Conservation (phyloP, 345 rosid species). For the Lenwebbia sp. region DNA sequence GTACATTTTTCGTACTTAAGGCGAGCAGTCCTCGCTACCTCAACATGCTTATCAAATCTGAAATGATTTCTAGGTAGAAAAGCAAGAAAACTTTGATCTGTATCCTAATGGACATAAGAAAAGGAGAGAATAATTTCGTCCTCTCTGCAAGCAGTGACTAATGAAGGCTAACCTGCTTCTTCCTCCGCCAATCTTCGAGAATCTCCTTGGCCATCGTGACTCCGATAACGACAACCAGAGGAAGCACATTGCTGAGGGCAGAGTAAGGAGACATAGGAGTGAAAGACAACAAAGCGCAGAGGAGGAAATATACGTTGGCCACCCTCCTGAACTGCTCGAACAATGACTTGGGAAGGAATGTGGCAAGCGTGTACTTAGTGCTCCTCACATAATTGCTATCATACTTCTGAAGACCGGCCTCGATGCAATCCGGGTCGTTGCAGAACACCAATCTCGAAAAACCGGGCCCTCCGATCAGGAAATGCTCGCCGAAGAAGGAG, state of each 20-base stretch:
- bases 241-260: conserved; percentile 67
- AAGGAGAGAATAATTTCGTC: background rate
- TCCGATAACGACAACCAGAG: conserved; percentile 69
- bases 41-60: background rate
- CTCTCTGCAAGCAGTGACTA: background rate
- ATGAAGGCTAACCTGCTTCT: conserved; percentile 45
- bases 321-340: conserved; percentile 96
- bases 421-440: conserved; percentile 64
- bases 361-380: conserved; percentile 67
- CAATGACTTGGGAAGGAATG: conserved; percentile 75
- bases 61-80: background rate
- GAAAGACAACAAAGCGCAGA: conserved; percentile 68
- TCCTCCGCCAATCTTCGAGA: conserved; percentile 81
- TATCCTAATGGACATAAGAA: background rate
- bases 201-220: conserved; percentile 87
- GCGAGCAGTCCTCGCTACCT: background rate
- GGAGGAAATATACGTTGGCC: conserved; percentile 80
- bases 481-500: conserved; percentile 14
- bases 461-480: conserved; percentile 83
- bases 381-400: conserved; percentile 60
- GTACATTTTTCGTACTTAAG: background rate
- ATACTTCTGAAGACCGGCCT: conserved; percentile 37
- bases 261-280: conserved; percentile 78
- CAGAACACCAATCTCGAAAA: conserved; percentile 75
- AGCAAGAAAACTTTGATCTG: background rate